Evolutionary conservation across 2,329 filamentous ascomycete species (phyloP), one percentile per base, ranked within the genome.

Genomic region (Colletotrichum phormii): DNA sequence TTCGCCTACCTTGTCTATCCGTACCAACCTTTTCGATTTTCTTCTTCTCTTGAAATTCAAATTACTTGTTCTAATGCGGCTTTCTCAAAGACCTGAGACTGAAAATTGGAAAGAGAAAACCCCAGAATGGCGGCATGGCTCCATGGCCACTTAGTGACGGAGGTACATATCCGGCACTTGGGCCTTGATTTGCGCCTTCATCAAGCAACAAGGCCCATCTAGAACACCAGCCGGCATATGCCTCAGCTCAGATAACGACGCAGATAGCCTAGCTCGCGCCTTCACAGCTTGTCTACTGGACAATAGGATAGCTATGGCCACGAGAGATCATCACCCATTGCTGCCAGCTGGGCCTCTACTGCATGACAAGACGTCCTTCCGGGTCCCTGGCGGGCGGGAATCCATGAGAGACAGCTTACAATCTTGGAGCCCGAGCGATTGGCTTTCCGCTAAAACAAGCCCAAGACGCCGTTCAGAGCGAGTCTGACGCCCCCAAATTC

Each of bases 371-470:
- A 35, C 15, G 61, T n/a, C 11, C 8, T 29, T 51, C 42, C 42
- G 18, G 42, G 42, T 49, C 42, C 18, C 42, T 49, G 22, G 42
- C 42, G 42, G 18, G 12, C 22, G 13, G 46, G 46, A 35, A 15
- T 29, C 46, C 15, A 46, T 46, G 59, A 69, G 51, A 49, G 54
- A 26, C 31, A 53, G 69, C 54, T 69, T 29, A 26, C 31, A 53
- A 64, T 42, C 64, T 29, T n/a, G 42, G 8, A 49, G 42, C 15
- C 42, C 18, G 24, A 29, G 65, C 54, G 59, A 64, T 55, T 51
- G 53, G 58, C 35, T 63, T 68, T 29, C 29, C 33, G 33, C 64
- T 71, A 68, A 58, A 63, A 68, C 64, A 71, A 55, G 65, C 54
- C 53, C 31, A 72, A 46, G 42, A 49, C 54, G 65, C 53, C 42